Evolutionary conservation across 2,329 filamentous ascomycete species (phyloP).

Genomic region (Plectosphaerella cucumerina): DNA sequence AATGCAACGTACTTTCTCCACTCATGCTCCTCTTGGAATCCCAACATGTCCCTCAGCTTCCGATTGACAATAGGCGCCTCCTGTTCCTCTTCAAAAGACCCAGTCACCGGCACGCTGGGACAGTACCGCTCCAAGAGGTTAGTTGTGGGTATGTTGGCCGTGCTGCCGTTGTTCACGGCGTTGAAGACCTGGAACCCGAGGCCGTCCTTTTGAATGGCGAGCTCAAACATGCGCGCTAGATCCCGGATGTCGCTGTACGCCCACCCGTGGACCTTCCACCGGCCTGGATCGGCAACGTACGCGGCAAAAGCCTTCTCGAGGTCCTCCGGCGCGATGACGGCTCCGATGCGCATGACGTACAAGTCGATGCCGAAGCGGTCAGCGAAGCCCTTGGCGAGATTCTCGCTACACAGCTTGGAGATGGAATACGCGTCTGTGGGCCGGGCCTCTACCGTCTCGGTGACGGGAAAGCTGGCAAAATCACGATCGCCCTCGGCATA

Average conservation of each 20-base stretch:
- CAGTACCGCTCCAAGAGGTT: conserved; percentile 46
- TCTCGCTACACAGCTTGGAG: conserved; percentile 55
- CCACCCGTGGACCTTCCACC: conserved; percentile 56
- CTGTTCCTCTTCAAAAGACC: conserved; percentile 47
- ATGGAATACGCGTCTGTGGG: conserved; percentile 61
- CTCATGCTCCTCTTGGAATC: conserved; percentile 54
- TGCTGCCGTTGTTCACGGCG: conserved; percentile 59
- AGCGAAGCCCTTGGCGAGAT: conserved; percentile 52
- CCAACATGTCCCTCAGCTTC: conserved; percentile 55
- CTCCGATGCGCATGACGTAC: conserved; percentile 57
- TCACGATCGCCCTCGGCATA: conserved; percentile 47
- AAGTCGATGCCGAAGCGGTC: conserved; percentile 53
- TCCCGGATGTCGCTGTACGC: conserved; percentile 60
- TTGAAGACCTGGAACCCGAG: conserved; percentile 63
- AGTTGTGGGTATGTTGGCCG: conserved; percentile 44
- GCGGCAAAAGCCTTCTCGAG: conserved; percentile 48
- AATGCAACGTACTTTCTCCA: conserved; percentile 28
- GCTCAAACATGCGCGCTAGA: conserved; percentile 56
- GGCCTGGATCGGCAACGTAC: conserved; percentile 44
- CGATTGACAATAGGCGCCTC: conserved; percentile 58
- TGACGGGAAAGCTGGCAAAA: conserved; percentile 53
- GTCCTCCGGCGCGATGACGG: conserved; percentile 58
- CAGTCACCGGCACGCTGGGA: conserved; percentile 45
- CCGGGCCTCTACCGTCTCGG: conserved; percentile 54
- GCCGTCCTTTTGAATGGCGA: conserved; percentile 46